Evolutionary conservation across 1,139 yeast genomes (phyloP), one percentile per base, ranked within the genome.

Genomic region (Magnusiomyces suaveolens): DNA sequence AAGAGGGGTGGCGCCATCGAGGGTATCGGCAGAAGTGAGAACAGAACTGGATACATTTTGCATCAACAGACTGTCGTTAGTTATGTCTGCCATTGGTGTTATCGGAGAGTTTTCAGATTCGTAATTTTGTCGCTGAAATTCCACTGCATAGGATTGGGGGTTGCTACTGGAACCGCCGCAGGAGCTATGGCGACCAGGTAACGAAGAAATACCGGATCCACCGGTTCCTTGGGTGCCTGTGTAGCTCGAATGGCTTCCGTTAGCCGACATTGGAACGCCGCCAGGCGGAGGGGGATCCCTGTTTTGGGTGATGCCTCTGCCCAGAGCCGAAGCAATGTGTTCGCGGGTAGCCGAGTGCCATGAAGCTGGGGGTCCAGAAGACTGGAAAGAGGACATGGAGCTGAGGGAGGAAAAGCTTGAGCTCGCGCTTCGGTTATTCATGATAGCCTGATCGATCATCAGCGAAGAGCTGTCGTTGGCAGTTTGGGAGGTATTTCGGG

Each of bases 281-380:
- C 33, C 33, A 29, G 33, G 12, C 6, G 6, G 6, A 16, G 10
- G 16, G 3, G 46, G 21, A 2, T 36, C 32, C n/a, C 23, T 23
- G 50, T 33, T 48, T 18, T 29, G 26, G 16, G 26, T 25, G 8
- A 36, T 47, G 21, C 43, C 20, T 21, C 50, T 32, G 3, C 23
- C 8, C 26, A 33, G 10, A 18, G 29, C 41, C 3, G 47, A 44
- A 44, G 33, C 47, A 24, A 26, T 25, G 23, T 24, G 3, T 3
- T 36, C 50, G 16, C 41, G 50, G 23, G 36, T 47, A 21, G 43
- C 6, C 14, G 43, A 24, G 36, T 47, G 50, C 50, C 50, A 47
- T 2, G 50, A 6, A 21, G 23, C 20, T 33, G 16, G 43, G 6
- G 41, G 41, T 10, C 41, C 18, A 2, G 38, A 21, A 2, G 41